Evolutionary conservation across 176 grass and related monocot species (phyloP).

Genomic region (Elymus sibiricus): DNA sequence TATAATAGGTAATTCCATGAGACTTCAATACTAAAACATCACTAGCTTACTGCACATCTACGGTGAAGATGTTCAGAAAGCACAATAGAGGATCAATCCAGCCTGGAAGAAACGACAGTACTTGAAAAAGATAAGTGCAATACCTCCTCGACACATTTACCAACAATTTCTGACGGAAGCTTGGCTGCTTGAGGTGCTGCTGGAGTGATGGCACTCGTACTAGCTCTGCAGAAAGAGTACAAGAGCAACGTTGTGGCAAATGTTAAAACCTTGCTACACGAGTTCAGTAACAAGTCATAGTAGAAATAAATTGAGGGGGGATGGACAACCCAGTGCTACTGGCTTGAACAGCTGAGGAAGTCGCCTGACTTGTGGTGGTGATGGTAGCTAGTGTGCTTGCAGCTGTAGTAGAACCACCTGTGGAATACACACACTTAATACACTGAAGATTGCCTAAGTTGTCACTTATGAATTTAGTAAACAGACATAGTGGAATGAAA

Average conservation of each 20-base stretch:
- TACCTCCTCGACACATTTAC: slow-evolving; percentile 96
- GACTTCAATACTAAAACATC: not conserved
- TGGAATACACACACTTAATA: not conserved
- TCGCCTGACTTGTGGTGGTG: slow-evolving; percentile 52
- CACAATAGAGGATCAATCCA: not conserved
- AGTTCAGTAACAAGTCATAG: not conserved
- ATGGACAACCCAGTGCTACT: slow-evolving; percentile 65
- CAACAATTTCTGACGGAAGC: slow-evolving; percentile 92
- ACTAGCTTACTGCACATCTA: not conserved
- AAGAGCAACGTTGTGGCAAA: not conserved
- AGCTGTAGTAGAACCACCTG: slow-evolving; percentile 54
- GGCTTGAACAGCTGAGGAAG: slow-evolving; percentile 64
- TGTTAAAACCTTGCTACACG: slow-evolving; percentile 10
- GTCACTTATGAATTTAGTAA: not conserved
- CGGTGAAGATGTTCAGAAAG: slow-evolving; percentile 14
- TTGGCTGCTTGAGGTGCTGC: slow-evolving; percentile 55
- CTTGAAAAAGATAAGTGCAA: not conserved
- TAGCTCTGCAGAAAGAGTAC: slow-evolving; percentile 38
- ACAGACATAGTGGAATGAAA: not conserved
- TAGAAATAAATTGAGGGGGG: slow-evolving; percentile 23
- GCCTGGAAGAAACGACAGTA: not conserved
- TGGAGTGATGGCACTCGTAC: slow-evolving; percentile 52
- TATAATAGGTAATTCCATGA: slow-evolving; percentile 35
- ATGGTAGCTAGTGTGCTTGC: slow-evolving; percentile 44
- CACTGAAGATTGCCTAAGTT: slow-evolving; percentile 1